Evolutionary conservation across 1,139 yeast genomes (phyloP), one percentile per base, ranked within the genome.

Genomic region (Geotrichum cucujoidarum): DNA sequence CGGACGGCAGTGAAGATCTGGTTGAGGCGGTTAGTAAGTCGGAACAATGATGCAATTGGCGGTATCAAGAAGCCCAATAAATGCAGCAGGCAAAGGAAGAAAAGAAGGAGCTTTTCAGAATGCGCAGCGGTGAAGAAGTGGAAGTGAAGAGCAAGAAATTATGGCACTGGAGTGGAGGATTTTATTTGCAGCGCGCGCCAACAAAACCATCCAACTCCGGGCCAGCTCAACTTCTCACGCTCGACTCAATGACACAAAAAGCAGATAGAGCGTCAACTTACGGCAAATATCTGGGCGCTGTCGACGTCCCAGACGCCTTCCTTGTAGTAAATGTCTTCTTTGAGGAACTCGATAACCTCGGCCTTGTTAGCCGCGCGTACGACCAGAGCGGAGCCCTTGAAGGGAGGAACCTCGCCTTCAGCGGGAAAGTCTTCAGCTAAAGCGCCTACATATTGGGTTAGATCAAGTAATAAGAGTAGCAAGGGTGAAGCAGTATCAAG

Each of bases 301-400:
- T 80, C 78, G 53, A 83, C 62, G 62, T 86, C 94, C 95, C 95
- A 86, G 51, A 86, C 75, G 0, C 89, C 92, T 29, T 73, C 72
- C 55, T 70, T 71, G 55, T 77, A 76, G 65, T 81, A 86, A 27
- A 80, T 65, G 62, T 86, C 95, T 50, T 69, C 61, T 60, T 80
- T 77, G 61, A 86, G 73, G 52, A 82, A 68, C 40, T 80, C 86
- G 45, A 81, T 57, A 14, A 82, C 80, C 52, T 81, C 84, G 52
- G 81, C 81, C 57, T 73, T 79, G 44, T 78, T 68, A 44, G 78
- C 78, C 32, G 92, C 92, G 47, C 72, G 69, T 44, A 85, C 61
- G 53, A 80, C 82, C 61, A 79, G 73, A 14, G 80, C 71, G 45
- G 89, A 81, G 2, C 95, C 95, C 7, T 83, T 85, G 64, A 84